These are phyloP conservation scores for Lumnitzera racemosa DNA, from an alignment of 345 rosid species.

Conservation along the genomic window DNA sequence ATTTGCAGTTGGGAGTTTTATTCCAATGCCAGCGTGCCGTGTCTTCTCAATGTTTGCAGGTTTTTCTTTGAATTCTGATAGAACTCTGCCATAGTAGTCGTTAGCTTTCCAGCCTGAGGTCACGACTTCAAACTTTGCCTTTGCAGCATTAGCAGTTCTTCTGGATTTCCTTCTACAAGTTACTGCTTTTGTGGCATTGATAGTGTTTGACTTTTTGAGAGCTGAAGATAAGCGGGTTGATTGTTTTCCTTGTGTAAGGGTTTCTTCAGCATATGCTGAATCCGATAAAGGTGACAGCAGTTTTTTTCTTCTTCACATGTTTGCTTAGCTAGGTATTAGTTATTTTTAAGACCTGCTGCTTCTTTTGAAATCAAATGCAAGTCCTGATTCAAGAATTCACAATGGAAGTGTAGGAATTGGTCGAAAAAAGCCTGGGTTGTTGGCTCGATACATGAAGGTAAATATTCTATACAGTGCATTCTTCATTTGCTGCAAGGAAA, in stretches of 20 bases:
- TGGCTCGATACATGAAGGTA: constrained; percentile 95
- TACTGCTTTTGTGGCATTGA: constrained; percentile 95
- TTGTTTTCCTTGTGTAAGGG: constrained; percentile 82
- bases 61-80: constrained; percentile 7
- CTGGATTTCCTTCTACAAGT: constrained; percentile 95
- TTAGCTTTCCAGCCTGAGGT: neutral
- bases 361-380: neutral
- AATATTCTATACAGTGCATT: neutral
- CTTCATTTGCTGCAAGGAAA: neutral
- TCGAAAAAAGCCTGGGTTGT: constrained; percentile 56
- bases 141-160: constrained; percentile 89
- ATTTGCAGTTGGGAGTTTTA: constrained; percentile 93
- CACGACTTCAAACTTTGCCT: constrained; percentile 6
- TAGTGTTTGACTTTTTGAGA: constrained; percentile 78
- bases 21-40: constrained; percentile 97
- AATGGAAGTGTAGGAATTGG: constrained; percentile 49
- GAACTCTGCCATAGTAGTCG: neutral
- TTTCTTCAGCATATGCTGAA: constrained; percentile 37
- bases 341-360: neutral
- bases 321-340: neutral
- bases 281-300: constrained; percentile 54
- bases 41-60: constrained; percentile 99
- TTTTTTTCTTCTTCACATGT: constrained; percentile 4
- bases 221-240: constrained; percentile 71
- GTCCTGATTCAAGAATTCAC: constrained; percentile 17